These are phyloP conservation scores for Babesia caballi DNA, from an alignment of 169 alveolate genomes.

Conservation along the genomic window DNA sequence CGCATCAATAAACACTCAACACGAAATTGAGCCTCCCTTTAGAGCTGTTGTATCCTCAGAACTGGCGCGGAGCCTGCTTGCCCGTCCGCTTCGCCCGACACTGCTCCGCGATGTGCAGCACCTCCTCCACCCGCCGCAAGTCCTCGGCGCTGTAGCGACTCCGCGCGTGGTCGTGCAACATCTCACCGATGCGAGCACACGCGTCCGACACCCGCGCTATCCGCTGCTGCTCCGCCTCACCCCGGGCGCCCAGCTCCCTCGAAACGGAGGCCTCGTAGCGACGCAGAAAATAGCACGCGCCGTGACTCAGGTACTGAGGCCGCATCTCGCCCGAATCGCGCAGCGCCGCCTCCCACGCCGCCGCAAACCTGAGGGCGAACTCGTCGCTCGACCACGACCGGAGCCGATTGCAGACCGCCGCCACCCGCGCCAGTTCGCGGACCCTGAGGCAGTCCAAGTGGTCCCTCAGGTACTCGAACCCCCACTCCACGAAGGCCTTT, in stretches of 20 bases:
- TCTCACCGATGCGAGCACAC: constrained; percentile 54
- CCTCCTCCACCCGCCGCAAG: constrained; percentile 12
- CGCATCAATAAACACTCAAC: too few species aligned
- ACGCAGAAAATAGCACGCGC: constrained; percentile 33
- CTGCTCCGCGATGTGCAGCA: constrained; percentile 28
- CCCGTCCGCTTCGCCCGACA: constrained; percentile 32
- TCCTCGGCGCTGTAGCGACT: constrained; percentile 9
- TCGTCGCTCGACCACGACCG: constrained; percentile 44
- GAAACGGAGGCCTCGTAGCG: constrained; percentile 57
- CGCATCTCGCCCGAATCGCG: background rate
- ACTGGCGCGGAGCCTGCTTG: background rate
- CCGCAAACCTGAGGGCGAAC: constrained; percentile 12
- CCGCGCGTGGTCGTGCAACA: constrained; percentile 21
- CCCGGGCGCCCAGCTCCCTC: constrained; percentile 13
- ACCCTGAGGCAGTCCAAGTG: constrained; percentile 24
- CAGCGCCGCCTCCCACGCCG: background rate
- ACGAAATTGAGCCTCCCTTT: too few species aligned
- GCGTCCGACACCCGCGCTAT: constrained; percentile 25
- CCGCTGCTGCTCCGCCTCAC: background rate
- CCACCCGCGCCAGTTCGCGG: constrained; percentile 27
- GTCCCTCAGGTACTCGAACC: constrained; percentile 9
- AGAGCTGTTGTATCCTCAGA: background rate
- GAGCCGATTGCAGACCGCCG: constrained; percentile 48
- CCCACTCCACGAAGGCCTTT: constrained; percentile 38
- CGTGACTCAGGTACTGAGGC: constrained; percentile 8